phyloP scores from a whole-genome alignment of 768 basidiomycete genomes.

The Auricularia sp. region DNA sequence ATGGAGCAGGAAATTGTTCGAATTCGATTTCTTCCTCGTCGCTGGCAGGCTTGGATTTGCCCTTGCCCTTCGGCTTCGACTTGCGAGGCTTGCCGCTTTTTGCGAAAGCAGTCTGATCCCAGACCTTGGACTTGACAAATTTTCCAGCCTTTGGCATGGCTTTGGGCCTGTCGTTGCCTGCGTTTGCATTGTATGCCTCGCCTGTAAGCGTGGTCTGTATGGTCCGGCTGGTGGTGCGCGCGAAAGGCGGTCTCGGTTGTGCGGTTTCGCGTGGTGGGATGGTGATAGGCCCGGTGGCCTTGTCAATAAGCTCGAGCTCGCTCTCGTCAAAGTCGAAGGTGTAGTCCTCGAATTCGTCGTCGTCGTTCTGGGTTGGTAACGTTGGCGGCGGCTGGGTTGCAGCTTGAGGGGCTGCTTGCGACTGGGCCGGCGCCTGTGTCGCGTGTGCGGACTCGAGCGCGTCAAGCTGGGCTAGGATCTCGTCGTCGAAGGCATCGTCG shows the following conservation, averaged over 20 bases:
- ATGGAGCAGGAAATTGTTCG: constrained; percentile 78
- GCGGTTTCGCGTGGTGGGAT: constrained; percentile 40
- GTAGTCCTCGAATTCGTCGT: constrained; percentile 32
- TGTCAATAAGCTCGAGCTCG: constrained; percentile 45
- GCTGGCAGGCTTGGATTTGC: constrained; percentile 26
- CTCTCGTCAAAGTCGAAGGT: constrained; percentile 48
- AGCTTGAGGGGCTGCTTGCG: constrained; percentile 12
- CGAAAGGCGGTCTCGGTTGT: constrained; percentile 36
- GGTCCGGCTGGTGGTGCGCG: constrained; percentile 19
- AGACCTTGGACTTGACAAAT: constrained; percentile 59
- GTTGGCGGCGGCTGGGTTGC: too few species aligned
- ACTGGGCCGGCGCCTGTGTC: constrained; percentile 10
- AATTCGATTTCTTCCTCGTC: constrained; percentile 61
- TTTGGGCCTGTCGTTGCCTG: neutral
- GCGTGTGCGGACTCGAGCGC: constrained; percentile 51
- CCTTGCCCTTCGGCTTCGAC: constrained; percentile 37
- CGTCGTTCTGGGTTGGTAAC: constrained; percentile 15
- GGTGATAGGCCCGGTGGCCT: constrained; percentile 17
- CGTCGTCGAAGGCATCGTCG: constrained; percentile 64
- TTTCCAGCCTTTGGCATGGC: constrained; percentile 4
- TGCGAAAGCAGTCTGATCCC: constrained; percentile 86
- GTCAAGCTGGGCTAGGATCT: constrained; percentile 52
- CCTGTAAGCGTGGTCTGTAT: constrained; percentile 12
- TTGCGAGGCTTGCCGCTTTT: constrained; percentile 54
- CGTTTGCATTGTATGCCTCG: constrained; percentile 12